Evolutionary conservation across 371 early-diverging fungal species (phyloP).

Genomic region (Umbelopsis sp.): DNA sequence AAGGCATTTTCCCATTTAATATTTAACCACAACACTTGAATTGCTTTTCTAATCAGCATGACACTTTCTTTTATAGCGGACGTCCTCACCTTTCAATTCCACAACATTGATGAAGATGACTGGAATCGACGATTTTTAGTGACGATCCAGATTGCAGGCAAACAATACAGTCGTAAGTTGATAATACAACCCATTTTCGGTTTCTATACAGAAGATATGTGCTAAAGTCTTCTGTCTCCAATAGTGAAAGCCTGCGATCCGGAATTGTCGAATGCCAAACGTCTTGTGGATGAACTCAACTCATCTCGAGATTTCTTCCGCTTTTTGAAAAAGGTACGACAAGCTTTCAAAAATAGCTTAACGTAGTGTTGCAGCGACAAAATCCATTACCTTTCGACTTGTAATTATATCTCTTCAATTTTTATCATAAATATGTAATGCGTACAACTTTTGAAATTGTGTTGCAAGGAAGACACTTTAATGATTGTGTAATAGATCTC

Average conservation of each 20-base stretch:
- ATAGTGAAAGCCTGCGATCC: slow-evolving; percentile 12
- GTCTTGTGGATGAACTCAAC: slow-evolving; percentile 7
- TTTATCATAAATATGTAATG: neutral
- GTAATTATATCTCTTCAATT: neutral
- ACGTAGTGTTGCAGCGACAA: neutral
- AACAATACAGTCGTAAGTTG: slow-evolving; percentile 7
- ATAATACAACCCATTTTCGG: neutral
- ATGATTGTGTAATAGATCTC: no score
- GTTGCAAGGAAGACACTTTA: neutral
- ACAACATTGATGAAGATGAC: slow-evolving; percentile 12
- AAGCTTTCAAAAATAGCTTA: slow-evolving; percentile 1
- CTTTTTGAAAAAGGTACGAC: slow-evolving; percentile 9
- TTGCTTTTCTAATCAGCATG: neutral
- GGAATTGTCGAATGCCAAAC: neutral
- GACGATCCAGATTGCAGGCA: slow-evolving; percentile 9
- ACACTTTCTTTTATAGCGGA: neutral
- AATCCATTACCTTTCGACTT: neutral
- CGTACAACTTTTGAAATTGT: neutral
- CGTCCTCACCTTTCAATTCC: slow-evolving; percentile 11
- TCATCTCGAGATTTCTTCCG: slow-evolving; percentile 4
- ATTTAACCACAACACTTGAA: neutral
- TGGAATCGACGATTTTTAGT: slow-evolving; percentile 7
- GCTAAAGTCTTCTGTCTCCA: neutral
- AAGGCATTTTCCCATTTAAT: neutral
- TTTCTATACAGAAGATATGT: neutral